Evolutionary conservation across 2,329 filamentous ascomycete species (phyloP).

Genomic region (Hortaea sp.): DNA sequence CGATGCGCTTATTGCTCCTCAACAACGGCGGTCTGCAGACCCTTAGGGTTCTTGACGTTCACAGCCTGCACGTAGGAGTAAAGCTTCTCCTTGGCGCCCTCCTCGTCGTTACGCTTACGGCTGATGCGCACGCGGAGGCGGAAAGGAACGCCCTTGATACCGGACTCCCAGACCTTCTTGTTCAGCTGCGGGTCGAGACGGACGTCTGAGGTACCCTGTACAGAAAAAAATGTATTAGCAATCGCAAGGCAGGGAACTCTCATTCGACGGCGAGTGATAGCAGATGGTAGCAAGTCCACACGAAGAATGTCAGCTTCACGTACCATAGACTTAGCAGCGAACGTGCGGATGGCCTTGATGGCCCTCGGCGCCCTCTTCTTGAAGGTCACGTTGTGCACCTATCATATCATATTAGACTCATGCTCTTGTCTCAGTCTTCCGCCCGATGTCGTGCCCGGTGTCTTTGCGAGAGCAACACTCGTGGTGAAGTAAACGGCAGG

Average conservation of each 20-base stretch:
- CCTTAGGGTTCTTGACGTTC: conserved; percentile 99
- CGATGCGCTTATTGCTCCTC: conserved; percentile 42
- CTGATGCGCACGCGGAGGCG: conserved; percentile 96
- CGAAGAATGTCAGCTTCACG: conserved; percentile 28
- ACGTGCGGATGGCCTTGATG: conserved; percentile 99
- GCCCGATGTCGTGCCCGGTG: conserved; percentile 40
- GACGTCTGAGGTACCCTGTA: conserved; percentile 88
- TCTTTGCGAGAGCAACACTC: too few species aligned
- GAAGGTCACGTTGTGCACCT: conserved; percentile 97
- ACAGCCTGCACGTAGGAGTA: conserved; percentile 99
- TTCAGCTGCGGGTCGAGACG: conserved; percentile 97
- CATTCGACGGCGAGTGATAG: too few species aligned
- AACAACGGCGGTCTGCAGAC: conserved; percentile 84
- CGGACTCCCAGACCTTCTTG: conserved; percentile 99
- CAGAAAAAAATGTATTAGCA: conserved; percentile 7
- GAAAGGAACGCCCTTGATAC: conserved; percentile 98
- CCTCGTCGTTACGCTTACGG: conserved; percentile 99
- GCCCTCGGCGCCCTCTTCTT: conserved; percentile 98
- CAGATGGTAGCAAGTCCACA: not conserved
- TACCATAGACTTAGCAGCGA: conserved; percentile 94
- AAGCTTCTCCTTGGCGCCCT: conserved; percentile 98
- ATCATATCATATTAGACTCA: conserved; percentile 30
- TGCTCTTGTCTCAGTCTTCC: conserved; percentile 52
- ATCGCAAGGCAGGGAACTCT: not conserved
- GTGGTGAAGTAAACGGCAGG: too few species aligned